Percentiles rank a stretch among this genome's conserved stretches.
Conservation (phyloP, 2,329 filamentous ascomycete species). For the Colletotrichum sp. region DNA sequence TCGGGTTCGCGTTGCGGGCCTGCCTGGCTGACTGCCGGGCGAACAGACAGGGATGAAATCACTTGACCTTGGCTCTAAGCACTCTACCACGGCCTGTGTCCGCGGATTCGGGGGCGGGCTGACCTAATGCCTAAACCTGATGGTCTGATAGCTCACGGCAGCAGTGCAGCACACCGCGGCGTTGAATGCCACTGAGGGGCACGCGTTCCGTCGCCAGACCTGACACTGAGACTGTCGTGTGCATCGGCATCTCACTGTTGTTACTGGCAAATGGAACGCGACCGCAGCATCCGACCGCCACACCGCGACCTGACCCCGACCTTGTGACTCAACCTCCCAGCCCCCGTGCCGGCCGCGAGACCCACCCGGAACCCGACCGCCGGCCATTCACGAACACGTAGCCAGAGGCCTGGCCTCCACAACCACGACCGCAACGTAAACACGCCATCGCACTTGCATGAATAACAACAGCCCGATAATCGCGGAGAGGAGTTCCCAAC, state of each 20-base stretch:
- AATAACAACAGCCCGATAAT: neutral
- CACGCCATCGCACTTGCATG: neutral
- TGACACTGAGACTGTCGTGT: neutral
- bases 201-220: neutral
- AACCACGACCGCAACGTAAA: neutral
- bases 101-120: neutral
- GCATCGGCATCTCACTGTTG: neutral
- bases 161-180: neutral
- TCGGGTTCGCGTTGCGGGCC: neutral
- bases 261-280: neutral
- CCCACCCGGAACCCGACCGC: slow-evolving; percentile 12
- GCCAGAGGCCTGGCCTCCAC: neutral
- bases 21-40: neutral
- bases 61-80: neutral
- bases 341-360: slow-evolving; percentile 11
- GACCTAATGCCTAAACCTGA: neutral
- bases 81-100: neutral
- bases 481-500: neutral
- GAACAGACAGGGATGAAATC: neutral
- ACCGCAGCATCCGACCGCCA: neutral
- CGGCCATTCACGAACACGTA: neutral
- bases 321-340: slow-evolving; percentile 13
- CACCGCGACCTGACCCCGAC: neutral
- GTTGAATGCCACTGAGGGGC: neutral
- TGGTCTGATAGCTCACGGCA: neutral